Conservation (phyloP, 2,329 filamentous ascomycete species). For the Fonsecaea pugnacius region DNA sequence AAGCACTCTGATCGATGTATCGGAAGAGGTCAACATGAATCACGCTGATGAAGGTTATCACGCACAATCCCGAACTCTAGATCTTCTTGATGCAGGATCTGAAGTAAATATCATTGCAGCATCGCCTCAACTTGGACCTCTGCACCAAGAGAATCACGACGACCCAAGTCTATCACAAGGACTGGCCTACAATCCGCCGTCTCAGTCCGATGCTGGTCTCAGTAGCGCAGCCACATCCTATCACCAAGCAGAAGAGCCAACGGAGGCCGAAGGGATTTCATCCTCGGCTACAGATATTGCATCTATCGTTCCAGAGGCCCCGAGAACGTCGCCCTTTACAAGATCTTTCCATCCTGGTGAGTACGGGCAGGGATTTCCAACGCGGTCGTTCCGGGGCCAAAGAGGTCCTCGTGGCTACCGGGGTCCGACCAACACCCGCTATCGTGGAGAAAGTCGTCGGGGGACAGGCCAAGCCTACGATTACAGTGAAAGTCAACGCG, state of each 20-base stretch:
- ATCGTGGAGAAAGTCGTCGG: conserved; percentile 3
- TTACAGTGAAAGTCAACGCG: not conserved
- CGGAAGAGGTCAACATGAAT: not conserved
- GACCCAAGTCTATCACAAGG: not conserved
- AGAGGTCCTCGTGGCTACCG: not conserved
- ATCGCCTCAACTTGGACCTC: not conserved
- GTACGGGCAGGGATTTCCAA: conserved; percentile 8
- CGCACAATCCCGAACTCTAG: not conserved
- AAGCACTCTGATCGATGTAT: not conserved
- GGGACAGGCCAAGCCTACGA: not conserved
- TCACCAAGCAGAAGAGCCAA: not conserved
- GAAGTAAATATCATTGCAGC: not conserved
- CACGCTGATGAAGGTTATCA: not conserved
- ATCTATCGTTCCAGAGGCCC: not conserved
- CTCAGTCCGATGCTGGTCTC: not conserved
- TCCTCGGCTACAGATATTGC: not conserved
- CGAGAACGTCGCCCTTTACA: not conserved
- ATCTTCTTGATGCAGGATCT: not conserved
- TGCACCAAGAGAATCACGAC: not conserved
- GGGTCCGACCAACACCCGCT: not conserved
- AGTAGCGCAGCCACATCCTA: not conserved
- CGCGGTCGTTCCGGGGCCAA: conserved; percentile 6
- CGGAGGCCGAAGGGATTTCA: not conserved
- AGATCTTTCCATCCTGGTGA: conserved; percentile 19
- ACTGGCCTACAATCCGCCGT: not conserved